A percentile compares a stretch with the other conserved stretches of the same genome.
phyloP scores from a whole-genome alignment of 2,329 filamentous ascomycete genomes.

The Beauveria sp. region DNA sequence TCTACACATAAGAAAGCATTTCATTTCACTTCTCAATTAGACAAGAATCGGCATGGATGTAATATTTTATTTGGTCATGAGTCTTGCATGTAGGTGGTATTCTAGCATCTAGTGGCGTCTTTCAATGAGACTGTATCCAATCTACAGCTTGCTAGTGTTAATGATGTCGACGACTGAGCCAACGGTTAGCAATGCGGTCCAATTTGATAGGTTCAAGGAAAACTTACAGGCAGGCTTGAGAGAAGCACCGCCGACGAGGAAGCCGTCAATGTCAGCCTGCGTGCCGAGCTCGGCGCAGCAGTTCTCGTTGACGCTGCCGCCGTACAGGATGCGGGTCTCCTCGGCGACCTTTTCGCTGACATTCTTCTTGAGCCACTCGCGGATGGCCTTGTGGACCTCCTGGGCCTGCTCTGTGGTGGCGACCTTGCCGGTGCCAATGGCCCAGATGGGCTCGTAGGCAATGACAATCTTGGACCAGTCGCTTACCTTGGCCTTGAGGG shows the following conservation, averaged over 20 bases:
- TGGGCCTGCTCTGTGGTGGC: constrained; percentile 84
- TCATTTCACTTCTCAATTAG: not conserved
- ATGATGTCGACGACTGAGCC: constrained; percentile 50
- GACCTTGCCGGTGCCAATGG: constrained; percentile 87
- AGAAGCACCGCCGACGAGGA: constrained; percentile 92
- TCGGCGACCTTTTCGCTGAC: constrained; percentile 70
- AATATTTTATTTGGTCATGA: not conserved
- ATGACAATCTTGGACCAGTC: constrained; percentile 95
- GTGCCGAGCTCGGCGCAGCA: constrained; percentile 91
- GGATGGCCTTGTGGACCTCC: constrained; percentile 88
- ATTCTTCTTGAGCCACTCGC: constrained; percentile 75
- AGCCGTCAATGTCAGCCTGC: constrained; percentile 93
- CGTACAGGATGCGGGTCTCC: constrained; percentile 89
- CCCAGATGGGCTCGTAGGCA: constrained; percentile 99
- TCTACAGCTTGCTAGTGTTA: constrained; percentile 43
- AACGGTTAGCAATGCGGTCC: constrained; percentile 5
- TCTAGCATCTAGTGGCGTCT: constrained; percentile 11
- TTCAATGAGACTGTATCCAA: constrained; percentile 1
- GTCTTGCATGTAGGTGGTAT: constrained; percentile 9
- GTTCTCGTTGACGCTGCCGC: constrained; percentile 95
- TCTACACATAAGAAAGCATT: constrained; percentile 9
- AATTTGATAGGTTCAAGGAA: not conserved
- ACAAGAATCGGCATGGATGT: not conserved
- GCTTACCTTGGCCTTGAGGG: constrained; percentile 66
- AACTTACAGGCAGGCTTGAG: constrained; percentile 89